A percentile compares a stretch with the other conserved stretches of the same genome.
Evolutionary conservation across 306 rosid genomes (phyloP).

Genomic region (Fragaria nilgerrensis): DNA sequence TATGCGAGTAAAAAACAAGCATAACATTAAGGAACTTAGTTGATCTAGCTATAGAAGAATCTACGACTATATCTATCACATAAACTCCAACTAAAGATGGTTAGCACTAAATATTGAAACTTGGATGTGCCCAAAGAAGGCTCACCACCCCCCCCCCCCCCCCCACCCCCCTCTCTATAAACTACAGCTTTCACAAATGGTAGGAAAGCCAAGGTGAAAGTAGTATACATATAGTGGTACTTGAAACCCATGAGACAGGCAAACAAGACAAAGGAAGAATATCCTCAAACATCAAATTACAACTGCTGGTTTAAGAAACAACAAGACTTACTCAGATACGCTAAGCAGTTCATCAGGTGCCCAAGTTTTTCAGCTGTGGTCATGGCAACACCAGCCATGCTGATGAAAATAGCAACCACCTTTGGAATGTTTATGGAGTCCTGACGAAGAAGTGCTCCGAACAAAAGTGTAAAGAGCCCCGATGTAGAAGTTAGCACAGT

Average conservation of each 20-base stretch:
- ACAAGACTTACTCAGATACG: conserved; percentile 49
- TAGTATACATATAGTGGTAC: not conserved
- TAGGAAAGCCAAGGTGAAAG: not conserved
- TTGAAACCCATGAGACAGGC: not conserved
- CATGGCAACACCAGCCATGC: conserved; percentile 70
- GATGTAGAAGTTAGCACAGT: conserved; percentile 66
- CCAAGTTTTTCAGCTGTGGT: conserved; percentile 65
- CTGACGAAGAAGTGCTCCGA: conserved; percentile 63
- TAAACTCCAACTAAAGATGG: not conserved
- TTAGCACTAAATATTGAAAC: not conserved
- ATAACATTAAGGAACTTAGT: not conserved
- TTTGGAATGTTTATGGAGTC: conserved; percentile 55
- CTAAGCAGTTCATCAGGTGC: conserved; percentile 41
- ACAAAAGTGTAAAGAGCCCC: conserved; percentile 66
- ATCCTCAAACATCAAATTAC: not conserved
- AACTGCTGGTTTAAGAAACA: conserved; percentile 10
- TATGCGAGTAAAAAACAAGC: not conserved
- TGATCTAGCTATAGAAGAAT: no score
- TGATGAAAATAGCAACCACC: conserved; percentile 55
- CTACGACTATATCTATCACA: not conserved
- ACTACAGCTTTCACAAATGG: not conserved
- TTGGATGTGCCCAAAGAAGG: not conserved
- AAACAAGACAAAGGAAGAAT: not conserved
- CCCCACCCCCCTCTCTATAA: not conserved
- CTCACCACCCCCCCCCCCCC: not conserved